Percentiles rank a stretch among this genome's conserved stretches.
Conservation (phyloP, 208 protist species). For the Novymonas esmeraldas region DNA sequence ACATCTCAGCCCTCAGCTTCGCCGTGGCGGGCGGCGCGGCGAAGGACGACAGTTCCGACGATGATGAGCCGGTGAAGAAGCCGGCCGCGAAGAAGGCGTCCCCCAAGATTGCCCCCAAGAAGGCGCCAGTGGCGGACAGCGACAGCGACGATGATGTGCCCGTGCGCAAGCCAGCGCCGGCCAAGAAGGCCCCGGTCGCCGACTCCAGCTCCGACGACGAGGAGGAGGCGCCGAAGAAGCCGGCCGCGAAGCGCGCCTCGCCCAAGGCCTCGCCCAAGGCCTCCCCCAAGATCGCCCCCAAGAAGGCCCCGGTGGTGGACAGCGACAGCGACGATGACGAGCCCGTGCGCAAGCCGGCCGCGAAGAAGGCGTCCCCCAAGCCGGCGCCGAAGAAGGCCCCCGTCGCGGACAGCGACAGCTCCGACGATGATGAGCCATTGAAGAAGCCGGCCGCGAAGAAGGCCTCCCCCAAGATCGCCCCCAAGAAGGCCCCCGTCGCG, state of each 20-base stretch:
- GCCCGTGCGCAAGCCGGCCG: slow-evolving; percentile 44
- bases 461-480: slow-evolving; percentile 34
- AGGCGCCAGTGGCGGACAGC: slow-evolving; percentile 38
- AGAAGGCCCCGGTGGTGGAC: slow-evolving; percentile 41
- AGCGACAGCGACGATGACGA: slow-evolving; percentile 53
- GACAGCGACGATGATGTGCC: slow-evolving; percentile 71
- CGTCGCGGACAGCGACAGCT: slow-evolving; percentile 35
- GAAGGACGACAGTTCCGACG: slow-evolving; percentile 25
- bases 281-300: slow-evolving; percentile 45
- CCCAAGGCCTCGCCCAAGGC: slow-evolving; percentile 58
- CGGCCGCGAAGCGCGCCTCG: slow-evolving; percentile 27
- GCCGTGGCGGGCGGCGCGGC: slow-evolving; percentile 19
- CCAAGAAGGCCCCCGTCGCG: slow-evolving; percentile 36
- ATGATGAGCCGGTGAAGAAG: slow-evolving; percentile 67
- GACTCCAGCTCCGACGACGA: slow-evolving; percentile 44
- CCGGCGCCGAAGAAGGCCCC: slow-evolving; percentile 39
- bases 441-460: slow-evolving; percentile 46
- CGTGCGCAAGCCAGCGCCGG: slow-evolving; percentile 47
- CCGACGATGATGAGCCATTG: slow-evolving; percentile 61
- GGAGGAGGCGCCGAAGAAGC: slow-evolving; percentile 60
- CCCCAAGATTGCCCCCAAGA: slow-evolving; percentile 47
- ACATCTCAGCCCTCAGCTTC: slow-evolving; percentile 52
- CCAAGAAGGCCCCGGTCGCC: slow-evolving; percentile 35
- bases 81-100: slow-evolving; percentile 48
- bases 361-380: slow-evolving; percentile 34